Percentiles rank a stretch among this genome's conserved stretches.
phyloP scores from a whole-genome alignment of 2,329 filamentous ascomycete genomes.

The Fusarium albosuccineum region DNA sequence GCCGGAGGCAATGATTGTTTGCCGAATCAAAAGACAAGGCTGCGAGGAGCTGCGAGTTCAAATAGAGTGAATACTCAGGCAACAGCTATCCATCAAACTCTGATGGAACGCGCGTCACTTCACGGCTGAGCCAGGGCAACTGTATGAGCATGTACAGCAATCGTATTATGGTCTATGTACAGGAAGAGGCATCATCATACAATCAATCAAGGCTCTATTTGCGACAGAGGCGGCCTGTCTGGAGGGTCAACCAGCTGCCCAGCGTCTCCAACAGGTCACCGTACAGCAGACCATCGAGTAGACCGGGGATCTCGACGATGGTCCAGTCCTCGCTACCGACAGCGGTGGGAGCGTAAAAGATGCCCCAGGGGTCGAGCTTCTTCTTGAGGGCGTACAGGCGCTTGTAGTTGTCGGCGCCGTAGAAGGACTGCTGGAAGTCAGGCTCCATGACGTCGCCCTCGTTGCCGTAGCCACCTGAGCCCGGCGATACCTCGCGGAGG shows the following conservation, averaged over 20 bases:
- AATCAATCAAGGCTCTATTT: conserved; percentile 3
- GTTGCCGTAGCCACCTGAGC: conserved; percentile 48
- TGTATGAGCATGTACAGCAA: conserved; percentile 1
- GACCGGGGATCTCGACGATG: conserved; percentile 14
- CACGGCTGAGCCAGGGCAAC: background rate
- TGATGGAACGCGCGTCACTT: no score
- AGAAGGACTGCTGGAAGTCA: conserved; percentile 49
- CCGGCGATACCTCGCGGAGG: conserved; percentile 31
- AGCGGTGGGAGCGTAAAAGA: conserved; percentile 43
- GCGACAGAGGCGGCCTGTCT: conserved; percentile 31
- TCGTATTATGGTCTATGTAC: background rate
- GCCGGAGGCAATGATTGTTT: no score
- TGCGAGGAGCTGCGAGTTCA: no score
- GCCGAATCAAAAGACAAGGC: no score
- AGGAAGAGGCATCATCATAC: background rate
- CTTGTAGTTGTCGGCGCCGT: conserved; percentile 46
- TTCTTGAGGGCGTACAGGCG: conserved; percentile 49
- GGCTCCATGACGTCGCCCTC: conserved; percentile 52
- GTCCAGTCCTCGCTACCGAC: conserved; percentile 36
- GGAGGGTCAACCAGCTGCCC: conserved; percentile 30
- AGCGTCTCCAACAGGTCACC: conserved; percentile 27
- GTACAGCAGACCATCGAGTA: conserved; percentile 20
- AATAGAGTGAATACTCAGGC: no score
- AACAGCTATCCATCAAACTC: no score
- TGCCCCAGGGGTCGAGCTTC: conserved; percentile 47